Evolutionary conservation across 2,329 filamentous ascomycete species (phyloP).

Genomic region (Gaeumannomyces tritici): DNA sequence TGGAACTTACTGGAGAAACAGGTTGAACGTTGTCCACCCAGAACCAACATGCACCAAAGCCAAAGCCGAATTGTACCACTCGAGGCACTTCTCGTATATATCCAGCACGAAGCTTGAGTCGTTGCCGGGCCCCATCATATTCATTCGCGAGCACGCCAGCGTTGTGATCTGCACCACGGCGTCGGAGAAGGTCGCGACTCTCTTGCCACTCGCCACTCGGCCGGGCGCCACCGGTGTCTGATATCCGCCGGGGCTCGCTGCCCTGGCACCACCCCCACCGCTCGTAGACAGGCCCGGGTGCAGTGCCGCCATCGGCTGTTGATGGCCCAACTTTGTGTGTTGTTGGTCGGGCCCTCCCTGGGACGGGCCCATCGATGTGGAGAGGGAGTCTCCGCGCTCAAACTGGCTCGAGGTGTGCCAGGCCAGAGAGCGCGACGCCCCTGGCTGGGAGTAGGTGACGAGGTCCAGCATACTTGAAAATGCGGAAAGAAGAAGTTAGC

Average conservation of each 20-base stretch:
- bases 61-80: conserved; percentile 5
- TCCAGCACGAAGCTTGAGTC: neutral
- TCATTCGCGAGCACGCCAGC: neutral
- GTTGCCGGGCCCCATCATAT: neutral
- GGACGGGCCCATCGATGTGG: too few species aligned
- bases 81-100: conserved; percentile 4
- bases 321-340: neutral
- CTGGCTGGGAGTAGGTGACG: neutral
- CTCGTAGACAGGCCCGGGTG: too few species aligned
- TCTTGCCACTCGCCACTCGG: neutral
- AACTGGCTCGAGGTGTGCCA: neutral
- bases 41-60: neutral
- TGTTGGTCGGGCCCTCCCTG: neutral
- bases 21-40: neutral
- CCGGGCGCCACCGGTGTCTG: neutral
- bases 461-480: neutral
- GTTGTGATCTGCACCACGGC: neutral
- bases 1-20: conserved; percentile 6
- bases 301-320: neutral
- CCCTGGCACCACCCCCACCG: neutral
- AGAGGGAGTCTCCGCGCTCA: neutral
- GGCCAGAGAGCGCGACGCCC: neutral
- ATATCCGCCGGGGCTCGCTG: neutral
- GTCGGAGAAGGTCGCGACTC: neutral
- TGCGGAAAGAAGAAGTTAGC: neutral